Evolutionary conservation across 2,329 filamentous ascomycete species (phyloP).

Genomic region (Beauveria australis): DNA sequence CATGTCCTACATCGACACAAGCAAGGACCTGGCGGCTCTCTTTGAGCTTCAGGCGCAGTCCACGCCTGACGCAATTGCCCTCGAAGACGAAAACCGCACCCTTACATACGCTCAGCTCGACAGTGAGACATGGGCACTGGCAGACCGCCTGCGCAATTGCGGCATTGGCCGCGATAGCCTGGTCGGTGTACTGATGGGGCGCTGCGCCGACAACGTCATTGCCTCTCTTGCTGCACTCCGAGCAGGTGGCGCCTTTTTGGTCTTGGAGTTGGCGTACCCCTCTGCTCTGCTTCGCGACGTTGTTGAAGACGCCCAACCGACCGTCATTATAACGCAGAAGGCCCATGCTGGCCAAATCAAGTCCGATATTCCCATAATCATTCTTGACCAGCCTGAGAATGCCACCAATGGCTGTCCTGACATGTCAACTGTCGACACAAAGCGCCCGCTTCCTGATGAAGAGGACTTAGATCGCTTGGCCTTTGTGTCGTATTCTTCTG

Average conservation of each 20-base stretch:
- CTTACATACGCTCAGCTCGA: conserved; percentile 71
- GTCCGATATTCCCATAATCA: conserved; percentile 52
- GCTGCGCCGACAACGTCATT: conserved; percentile 72
- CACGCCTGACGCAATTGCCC: conserved; percentile 60
- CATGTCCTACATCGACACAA: conserved; percentile 62
- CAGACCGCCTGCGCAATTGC: conserved; percentile 53
- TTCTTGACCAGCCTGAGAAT: conserved; percentile 45
- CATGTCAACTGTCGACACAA: conserved; percentile 27
- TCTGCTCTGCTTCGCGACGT: conserved; percentile 66
- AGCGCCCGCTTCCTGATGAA: conserved; percentile 47
- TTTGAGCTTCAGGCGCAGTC: conserved; percentile 60
- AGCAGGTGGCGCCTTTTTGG: conserved; percentile 71
- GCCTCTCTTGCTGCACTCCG: conserved; percentile 69
- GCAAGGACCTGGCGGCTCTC: conserved; percentile 64
- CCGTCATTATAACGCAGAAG: conserved; percentile 60
- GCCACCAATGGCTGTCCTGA: conserved; percentile 18
- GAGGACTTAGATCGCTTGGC: conserved; percentile 65
- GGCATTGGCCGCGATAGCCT: conserved; percentile 66
- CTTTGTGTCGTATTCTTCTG: conserved; percentile 76
- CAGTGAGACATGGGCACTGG: conserved; percentile 55
- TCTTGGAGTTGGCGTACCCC: conserved; percentile 73
- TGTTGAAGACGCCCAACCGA: conserved; percentile 64
- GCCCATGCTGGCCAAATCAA: conserved; percentile 60
- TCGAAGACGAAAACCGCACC: conserved; percentile 59
- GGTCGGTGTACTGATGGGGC: conserved; percentile 66